Percentiles rank a stretch among this genome's conserved stretches.
phyloP scores from a whole-genome alignment of 2,329 filamentous ascomycete species.

The Penicillium sp. region DNA sequence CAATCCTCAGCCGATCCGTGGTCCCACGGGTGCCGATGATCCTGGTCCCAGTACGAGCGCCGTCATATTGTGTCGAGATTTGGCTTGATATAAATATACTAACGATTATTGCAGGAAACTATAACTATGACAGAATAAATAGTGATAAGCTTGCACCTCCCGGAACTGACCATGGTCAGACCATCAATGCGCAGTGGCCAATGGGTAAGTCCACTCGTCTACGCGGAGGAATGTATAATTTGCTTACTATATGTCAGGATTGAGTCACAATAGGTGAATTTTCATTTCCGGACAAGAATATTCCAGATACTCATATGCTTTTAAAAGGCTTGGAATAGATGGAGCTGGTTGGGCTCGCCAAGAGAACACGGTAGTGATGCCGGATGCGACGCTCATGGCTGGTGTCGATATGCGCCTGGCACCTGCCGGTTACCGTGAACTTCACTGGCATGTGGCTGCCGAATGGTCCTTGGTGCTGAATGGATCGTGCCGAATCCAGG shows the following conservation, averaged over 20 bases:
- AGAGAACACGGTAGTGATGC: slow-evolving; percentile 55
- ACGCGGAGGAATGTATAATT: too few relatives aligned
- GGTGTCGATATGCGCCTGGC: slow-evolving; percentile 61
- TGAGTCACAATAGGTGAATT: slow-evolving; percentile 49
- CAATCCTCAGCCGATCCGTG: slow-evolving; percentile 58
- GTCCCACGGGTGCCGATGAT: slow-evolving; percentile 51
- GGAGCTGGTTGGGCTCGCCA: slow-evolving; percentile 56
- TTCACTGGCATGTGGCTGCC: slow-evolving; percentile 54
- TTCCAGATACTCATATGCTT: not conserved
- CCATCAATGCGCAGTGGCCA: slow-evolving; percentile 53
- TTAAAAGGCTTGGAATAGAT: slow-evolving; percentile 42
- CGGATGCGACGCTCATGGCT: slow-evolving; percentile 53
- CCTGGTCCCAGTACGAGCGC: slow-evolving; percentile 49
- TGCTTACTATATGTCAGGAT: slow-evolving; percentile 24
- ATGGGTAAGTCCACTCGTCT: slow-evolving; percentile 39
- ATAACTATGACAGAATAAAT: slow-evolving; percentile 55
- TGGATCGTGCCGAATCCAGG: slow-evolving; percentile 40
- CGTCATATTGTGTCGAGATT: not conserved
- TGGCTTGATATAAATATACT: not conserved
- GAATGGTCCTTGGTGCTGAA: slow-evolving; percentile 45
- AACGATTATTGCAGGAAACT: slow-evolving; percentile 36
- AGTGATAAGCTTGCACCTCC: slow-evolving; percentile 57
- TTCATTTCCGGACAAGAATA: not conserved
- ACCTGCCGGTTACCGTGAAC: slow-evolving; percentile 60
- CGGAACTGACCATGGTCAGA: slow-evolving; percentile 48